Evolutionary conservation across 2,329 filamentous ascomycete species (phyloP).

Genomic region (Sclerotinia minor): DNA sequence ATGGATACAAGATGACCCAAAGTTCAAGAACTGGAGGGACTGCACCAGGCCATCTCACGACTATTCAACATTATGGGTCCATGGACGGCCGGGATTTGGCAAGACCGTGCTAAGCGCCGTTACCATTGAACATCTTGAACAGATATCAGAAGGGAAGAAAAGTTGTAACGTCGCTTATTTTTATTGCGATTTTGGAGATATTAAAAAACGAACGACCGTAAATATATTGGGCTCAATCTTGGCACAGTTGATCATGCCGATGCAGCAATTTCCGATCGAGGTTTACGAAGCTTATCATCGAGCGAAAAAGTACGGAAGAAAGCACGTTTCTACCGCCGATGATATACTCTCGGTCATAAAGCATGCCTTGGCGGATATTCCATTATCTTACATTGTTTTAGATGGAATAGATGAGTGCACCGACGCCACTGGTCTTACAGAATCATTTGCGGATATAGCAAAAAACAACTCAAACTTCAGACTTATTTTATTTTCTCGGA

Average conservation of each 20-base stretch:
- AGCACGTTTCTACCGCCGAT: slow-evolving; percentile 15
- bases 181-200: slow-evolving; percentile 18
- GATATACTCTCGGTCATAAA: slow-evolving; percentile 1
- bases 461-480: background rate
- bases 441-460: background rate
- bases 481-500: slow-evolving; percentile 16
- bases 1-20: slow-evolving; percentile 7
- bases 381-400: slow-evolving; percentile 8
- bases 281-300: slow-evolving; percentile 9
- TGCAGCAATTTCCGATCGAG: background rate
- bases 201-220: background rate
- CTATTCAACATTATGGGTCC: slow-evolving; percentile 6
- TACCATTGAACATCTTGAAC: slow-evolving; percentile 14
- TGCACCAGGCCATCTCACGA: background rate
- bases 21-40: background rate
- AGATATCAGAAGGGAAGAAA: background rate
- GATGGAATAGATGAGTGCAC: slow-evolving; percentile 23
- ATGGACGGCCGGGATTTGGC: slow-evolving; percentile 16
- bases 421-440: background rate
- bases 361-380: background rate
- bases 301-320: slow-evolving; percentile 23
- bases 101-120: slow-evolving; percentile 17
- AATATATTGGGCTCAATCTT: slow-evolving; percentile 20
- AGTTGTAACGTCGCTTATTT: slow-evolving; percentile 1
- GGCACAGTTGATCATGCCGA: slow-evolving; percentile 15